phyloP scores from a whole-genome alignment of 371 early-diverging fungal species.

The Syncephalis fuscata region DNA sequence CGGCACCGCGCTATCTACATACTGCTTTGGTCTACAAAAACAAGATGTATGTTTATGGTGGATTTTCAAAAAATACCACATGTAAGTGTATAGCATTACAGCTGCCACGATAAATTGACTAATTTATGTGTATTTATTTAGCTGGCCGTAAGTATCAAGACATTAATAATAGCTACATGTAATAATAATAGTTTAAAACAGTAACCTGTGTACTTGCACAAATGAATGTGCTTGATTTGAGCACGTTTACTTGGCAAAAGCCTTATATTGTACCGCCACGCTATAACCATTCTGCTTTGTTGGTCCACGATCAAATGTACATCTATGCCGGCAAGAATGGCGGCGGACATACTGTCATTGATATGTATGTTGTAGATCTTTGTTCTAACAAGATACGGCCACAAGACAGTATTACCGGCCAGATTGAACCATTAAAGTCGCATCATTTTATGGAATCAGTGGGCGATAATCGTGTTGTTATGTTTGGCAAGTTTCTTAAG shows the following conservation, averaged over 20 bases:
- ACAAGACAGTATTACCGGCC: slow-evolving; percentile 17
- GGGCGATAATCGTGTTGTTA: slow-evolving; percentile 35
- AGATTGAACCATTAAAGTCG: slow-evolving; percentile 36
- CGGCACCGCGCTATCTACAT: slow-evolving; percentile 38
- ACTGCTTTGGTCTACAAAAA: slow-evolving; percentile 44
- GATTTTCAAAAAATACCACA: slow-evolving; percentile 8
- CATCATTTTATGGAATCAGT: slow-evolving; percentile 48
- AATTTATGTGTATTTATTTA: too few relatives aligned
- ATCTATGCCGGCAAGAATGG: slow-evolving; percentile 50
- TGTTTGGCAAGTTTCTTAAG: slow-evolving; percentile 34
- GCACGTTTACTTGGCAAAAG: slow-evolving; percentile 41
- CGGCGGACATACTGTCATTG: slow-evolving; percentile 33
- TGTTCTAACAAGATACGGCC: slow-evolving; percentile 14
- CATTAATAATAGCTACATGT: too few relatives aligned
- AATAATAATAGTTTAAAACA: slow-evolving; percentile 40
- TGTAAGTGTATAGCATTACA: neutral
- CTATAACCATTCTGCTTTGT: slow-evolving; percentile 36
- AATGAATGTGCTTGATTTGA: slow-evolving; percentile 34
- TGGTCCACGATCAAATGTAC: slow-evolving; percentile 33
- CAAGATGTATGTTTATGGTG: slow-evolving; percentile 47
- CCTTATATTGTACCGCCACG: slow-evolving; percentile 35
- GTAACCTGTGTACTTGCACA: slow-evolving; percentile 24
- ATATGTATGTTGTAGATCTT: slow-evolving; percentile 35
- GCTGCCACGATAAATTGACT: too few relatives aligned
- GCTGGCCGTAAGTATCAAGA: slow-evolving; percentile 19